phyloP scores from a whole-genome alignment of 2,329 filamentous ascomycete genomes.

The Xylaria digitata region DNA sequence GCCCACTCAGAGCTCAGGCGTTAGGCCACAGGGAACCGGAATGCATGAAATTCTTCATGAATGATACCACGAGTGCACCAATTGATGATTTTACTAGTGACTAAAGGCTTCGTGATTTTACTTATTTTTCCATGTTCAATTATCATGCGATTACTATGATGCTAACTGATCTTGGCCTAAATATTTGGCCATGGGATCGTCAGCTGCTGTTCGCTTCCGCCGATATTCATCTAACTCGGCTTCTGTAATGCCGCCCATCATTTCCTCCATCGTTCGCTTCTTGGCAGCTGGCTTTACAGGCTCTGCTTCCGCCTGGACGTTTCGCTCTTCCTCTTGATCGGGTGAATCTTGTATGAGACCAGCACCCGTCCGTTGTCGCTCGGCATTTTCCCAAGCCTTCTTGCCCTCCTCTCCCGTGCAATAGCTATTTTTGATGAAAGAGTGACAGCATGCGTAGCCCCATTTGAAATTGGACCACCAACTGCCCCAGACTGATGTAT shows the following conservation, averaged over 20 bases:
- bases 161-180: conserved; percentile 78
- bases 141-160: conserved; percentile 47
- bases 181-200: conserved; percentile 89
- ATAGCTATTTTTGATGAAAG: conserved; percentile 94
- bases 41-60: conserved; percentile 49
- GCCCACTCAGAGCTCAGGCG: conserved; percentile 63
- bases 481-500: conserved; percentile 92
- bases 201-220: conserved; percentile 75
- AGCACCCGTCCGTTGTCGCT: conserved; percentile 66
- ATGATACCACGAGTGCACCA: conserved; percentile 42
- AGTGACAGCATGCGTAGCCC: conserved; percentile 97
- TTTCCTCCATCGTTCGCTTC: conserved; percentile 82
- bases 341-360: conserved; percentile 52
- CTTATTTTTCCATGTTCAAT: conserved; percentile 15
- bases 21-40: conserved; percentile 60
- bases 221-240: conserved; percentile 89
- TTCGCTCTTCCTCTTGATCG: conserved; percentile 43
- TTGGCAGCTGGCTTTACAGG: conserved; percentile 56
- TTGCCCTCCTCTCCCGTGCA: conserved; percentile 94
- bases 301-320: conserved; percentile 42
- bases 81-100: conserved; percentile 41
- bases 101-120: conserved; percentile 10
- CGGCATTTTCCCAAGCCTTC: conserved; percentile 80
- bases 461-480: conserved; percentile 97
- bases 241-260: conserved; percentile 81